Evolutionary conservation across 352 stramenopile species (phyloP), one percentile per base, ranked within the genome.

Genomic region (Phytopythium delawarense): DNA sequence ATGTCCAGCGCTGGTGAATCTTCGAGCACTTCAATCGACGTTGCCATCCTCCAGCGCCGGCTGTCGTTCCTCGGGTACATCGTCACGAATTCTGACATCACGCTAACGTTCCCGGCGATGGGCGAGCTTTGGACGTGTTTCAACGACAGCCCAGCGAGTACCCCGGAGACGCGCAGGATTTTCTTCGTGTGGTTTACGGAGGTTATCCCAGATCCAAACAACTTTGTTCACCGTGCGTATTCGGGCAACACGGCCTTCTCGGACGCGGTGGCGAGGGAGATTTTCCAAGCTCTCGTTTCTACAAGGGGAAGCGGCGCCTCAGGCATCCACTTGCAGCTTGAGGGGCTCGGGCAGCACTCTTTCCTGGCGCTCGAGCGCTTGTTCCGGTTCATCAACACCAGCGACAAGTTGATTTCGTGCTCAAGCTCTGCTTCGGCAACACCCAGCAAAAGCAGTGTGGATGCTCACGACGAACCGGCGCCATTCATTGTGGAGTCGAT

Each of bases 121-220:
- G 72, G 76, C 28, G 67, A 81, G 45, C 59, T 94, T 21, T 93
- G 77, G 81, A 53, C 54, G 2, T 91, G 77, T 48, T 91, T 92
- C 46, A 73, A 72, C 34, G 34, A 61, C 12, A 61, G 53, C 18
- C 30, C 67, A 6, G 53, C 75, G 20, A 83, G 59, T 40, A 75
- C 65, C 0, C 57, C 65, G 25, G 68, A 77, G 57, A 76, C 78
- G 53, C 65, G 63, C 8, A 65, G 89, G 16, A 66, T 84, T 13
- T 94, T 93, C 58, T 96, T 91, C 69, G 64, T 78, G 32, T 96
- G 87, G 87, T 74, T 96, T 49, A 72, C 69, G 12, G 69, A 59
- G 20, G 75, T 93, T 23, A 73, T 94, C 20, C 78, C 84, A 1
- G 79, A 91, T 59, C 76, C 82, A 7, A 80, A 76, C 45, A 88